Base-by-base conservation (phyloP, 2,329 filamentous ascomycete species). In the Colletotrichum kahawae region DNA sequence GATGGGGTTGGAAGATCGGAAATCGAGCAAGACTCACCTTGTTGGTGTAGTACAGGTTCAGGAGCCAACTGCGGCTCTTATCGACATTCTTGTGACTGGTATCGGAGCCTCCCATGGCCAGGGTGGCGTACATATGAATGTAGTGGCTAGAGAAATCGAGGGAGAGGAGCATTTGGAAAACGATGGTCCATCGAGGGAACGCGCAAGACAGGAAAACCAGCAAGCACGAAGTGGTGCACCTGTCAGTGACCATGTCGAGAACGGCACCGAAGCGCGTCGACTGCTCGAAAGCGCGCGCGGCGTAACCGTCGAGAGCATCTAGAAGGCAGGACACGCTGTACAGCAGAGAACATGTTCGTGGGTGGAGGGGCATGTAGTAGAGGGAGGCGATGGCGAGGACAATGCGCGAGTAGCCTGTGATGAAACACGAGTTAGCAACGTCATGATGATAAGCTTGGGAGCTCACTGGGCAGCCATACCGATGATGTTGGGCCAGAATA, bases 291-390 rank as follows among this genome's bases (percentile, higher is more conserved):
- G 81, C 74, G 34, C 86, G 80, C 73, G 97, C 97, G n/a, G 96
- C 96, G 80, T 96, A 94, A 80, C 97, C 97, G 83, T 99, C 97
- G 77, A 98, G 91, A 60, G 96, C 97, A 83, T 99, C 97, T 78
- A 99, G 93, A 59, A 98, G 91, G 84, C 97, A 98, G 31, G 96
- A 98, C 74, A 99, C 88, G 83, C 93, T 96, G 89, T 99, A 99
- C 70, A 97, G 92, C 65, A 96, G 85, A 74, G 95, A 96, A 87
- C 96, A 98, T 48, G 96, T 98, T 81, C 96, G 94, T n/a, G 96
- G 96, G 84, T 99, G 97, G 69, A 98, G 92, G 67, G 97, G 96
- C 97, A 99, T 99, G 88, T 98, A 99, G 88, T 98, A 98, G 78
- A 99, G 92, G 33, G 97, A 98, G 63, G 94, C 95, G 81, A 98